A percentile compares a stretch with the other conserved stretches of the same genome.
Evolutionary conservation across 148 eudicot genomes (phyloP).

Genomic region (Silene uniflora): DNA sequence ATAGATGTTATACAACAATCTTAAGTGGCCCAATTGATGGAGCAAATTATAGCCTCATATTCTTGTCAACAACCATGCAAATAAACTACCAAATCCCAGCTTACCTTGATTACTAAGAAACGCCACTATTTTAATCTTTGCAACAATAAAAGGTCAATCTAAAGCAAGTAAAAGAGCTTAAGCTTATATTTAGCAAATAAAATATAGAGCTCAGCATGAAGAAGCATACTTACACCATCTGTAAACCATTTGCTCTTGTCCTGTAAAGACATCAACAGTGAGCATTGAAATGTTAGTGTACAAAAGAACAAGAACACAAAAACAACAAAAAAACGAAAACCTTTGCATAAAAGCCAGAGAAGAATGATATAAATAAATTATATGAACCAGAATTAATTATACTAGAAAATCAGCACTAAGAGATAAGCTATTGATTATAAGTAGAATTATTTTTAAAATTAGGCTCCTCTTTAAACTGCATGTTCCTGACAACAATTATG

Average conservation of each 20-base stretch:
- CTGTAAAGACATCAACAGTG: conserved; percentile 31
- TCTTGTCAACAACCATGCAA: too few relatives aligned
- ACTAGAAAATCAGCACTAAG: background rate
- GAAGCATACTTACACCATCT: conserved; percentile 41
- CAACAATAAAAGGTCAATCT: background rate
- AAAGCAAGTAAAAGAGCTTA: background rate
- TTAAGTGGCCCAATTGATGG: too few relatives aligned
- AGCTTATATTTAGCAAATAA: background rate
- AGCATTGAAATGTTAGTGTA: conserved; percentile 3
- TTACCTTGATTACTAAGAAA: too few relatives aligned
- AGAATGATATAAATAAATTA: background rate
- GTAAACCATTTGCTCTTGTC: conserved; percentile 48
- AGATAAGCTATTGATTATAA: background rate
- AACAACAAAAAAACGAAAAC: background rate
- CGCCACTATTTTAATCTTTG: too few relatives aligned
- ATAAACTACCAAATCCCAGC: too few relatives aligned
- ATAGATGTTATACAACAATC: too few relatives aligned
- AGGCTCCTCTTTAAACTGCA: too few relatives aligned
- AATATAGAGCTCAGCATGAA: background rate
- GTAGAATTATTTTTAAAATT: background rate
- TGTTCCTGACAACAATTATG: too few relatives aligned
- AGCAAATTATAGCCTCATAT: too few relatives aligned
- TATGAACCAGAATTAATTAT: background rate
- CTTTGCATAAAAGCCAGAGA: background rate
- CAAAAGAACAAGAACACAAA: background rate